phyloP scores from a whole-genome alignment of 768 basidiomycete genomes.

The Lentinula lateritia region DNA sequence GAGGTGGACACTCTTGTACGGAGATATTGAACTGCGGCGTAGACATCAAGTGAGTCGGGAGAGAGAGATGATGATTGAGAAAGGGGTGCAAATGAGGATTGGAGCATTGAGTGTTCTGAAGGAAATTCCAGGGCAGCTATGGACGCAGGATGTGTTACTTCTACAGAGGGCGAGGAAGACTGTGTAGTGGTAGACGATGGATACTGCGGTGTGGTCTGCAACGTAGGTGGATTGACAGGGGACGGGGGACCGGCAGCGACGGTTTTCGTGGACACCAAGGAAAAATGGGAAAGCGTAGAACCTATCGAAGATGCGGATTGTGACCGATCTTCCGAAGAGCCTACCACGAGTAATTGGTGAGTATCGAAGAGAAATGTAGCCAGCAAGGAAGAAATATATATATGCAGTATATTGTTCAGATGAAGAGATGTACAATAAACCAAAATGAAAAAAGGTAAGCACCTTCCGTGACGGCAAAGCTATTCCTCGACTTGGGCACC shows the following conservation, averaged over 20 bases:
- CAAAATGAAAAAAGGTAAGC: not conserved
- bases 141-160: not conserved
- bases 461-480: slow-evolving; percentile 3
- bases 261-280: not conserved
- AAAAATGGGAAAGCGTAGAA: not conserved
- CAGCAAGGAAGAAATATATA: not conserved
- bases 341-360: not conserved
- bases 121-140: not conserved
- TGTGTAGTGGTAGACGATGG: not conserved
- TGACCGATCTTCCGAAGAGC: not conserved
- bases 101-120: not conserved
- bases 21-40: not conserved
- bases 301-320: not conserved
- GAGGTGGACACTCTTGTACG: not conserved
- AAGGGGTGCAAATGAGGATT: not conserved
- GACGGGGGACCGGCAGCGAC: not conserved
- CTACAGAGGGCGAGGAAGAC: not conserved
- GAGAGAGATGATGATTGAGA: not conserved
- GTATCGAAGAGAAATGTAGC: not conserved
- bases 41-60: not conserved
- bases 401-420: not conserved
- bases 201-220: not conserved
- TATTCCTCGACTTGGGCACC: slow-evolving; percentile 4
- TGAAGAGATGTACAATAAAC: not conserved
- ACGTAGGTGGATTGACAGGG: not conserved